phyloP scores from a whole-genome alignment of 345 rosid species.

The Linum usitatissimum region DNA sequence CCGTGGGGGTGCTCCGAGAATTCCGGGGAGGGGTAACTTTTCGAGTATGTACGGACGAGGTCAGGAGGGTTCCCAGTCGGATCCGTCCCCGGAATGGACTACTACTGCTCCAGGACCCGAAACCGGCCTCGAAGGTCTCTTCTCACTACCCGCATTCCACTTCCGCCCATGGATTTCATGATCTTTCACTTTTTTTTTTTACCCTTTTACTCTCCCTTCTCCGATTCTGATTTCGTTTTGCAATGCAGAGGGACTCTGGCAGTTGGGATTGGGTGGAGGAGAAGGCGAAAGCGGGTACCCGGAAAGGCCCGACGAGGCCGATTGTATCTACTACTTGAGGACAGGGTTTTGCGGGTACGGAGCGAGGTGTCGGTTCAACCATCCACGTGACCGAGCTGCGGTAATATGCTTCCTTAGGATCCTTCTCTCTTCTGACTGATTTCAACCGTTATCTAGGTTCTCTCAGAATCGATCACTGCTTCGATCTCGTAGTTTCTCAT shows the following conservation, averaged over 20 bases:
- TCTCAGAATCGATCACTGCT: not conserved
- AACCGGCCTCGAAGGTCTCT: not conserved
- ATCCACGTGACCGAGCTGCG: conserved; percentile 67
- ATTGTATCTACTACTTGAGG: conserved; percentile 67
- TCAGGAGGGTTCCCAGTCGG: not conserved
- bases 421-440: not conserved
- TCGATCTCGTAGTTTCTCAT: not conserved
- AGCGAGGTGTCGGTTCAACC: conserved; percentile 85
- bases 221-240: not conserved
- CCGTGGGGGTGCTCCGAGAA: not conserved
- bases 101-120: not conserved
- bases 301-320: conserved; percentile 61
- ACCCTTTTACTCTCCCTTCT: conserved; percentile 2
- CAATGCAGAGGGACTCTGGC: conserved; percentile 65
- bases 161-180: not conserved
- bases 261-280: conserved; percentile 50
- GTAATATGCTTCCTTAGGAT: conserved; percentile 26
- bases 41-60: not conserved
- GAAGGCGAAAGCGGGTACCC: conserved; percentile 52
- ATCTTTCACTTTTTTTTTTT: conserved; percentile 6
- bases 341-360: conserved; percentile 85
- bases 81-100: not conserved
- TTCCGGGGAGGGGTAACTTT: not conserved
- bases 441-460: not conserved
- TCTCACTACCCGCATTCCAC: not conserved